A percentile compares a stretch with the other conserved stretches of the same genome.
Evolutionary conservation across 2,329 filamentous ascomycete genomes (phyloP).

Genomic region (Fusarium acutatum): DNA sequence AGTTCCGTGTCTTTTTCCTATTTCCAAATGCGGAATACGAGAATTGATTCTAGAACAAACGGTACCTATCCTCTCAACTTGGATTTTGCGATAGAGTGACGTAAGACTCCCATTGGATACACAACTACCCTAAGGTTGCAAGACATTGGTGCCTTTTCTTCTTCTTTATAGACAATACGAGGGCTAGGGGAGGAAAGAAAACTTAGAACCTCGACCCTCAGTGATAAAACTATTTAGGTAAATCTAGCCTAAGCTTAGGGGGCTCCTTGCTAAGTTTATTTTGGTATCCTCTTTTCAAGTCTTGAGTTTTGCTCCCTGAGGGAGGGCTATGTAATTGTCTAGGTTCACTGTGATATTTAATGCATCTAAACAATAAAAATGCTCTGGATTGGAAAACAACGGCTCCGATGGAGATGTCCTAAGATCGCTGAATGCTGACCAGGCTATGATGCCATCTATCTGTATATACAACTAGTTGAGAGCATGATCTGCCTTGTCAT

Average conservation of each 20-base stretch:
- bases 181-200: too few species aligned
- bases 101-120: neutral
- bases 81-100: neutral
- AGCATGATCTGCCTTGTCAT: neutral
- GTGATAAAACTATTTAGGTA: too few species aligned
- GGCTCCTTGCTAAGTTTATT: too few species aligned
- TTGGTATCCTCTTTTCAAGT: too few species aligned
- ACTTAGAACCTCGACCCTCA: too few species aligned
- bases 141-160: neutral
- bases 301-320: too few species aligned
- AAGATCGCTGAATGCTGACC: too few species aligned
- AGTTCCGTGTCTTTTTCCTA: slow-evolving; percentile 1
- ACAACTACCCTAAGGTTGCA: slow-evolving; percentile 3
- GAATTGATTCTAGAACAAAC: slow-evolving; percentile 9
- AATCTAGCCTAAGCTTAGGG: too few species aligned
- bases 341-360: neutral
- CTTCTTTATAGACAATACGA: neutral
- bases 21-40: slow-evolving; percentile 32
- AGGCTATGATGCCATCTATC: neutral
- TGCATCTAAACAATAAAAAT: neutral
- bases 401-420: neutral
- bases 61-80: neutral
- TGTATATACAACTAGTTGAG: neutral
- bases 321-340: too few species aligned
- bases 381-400: neutral